phyloP scores from a whole-genome alignment of 306 rosid species.

The Prinsepia uniflora region DNA sequence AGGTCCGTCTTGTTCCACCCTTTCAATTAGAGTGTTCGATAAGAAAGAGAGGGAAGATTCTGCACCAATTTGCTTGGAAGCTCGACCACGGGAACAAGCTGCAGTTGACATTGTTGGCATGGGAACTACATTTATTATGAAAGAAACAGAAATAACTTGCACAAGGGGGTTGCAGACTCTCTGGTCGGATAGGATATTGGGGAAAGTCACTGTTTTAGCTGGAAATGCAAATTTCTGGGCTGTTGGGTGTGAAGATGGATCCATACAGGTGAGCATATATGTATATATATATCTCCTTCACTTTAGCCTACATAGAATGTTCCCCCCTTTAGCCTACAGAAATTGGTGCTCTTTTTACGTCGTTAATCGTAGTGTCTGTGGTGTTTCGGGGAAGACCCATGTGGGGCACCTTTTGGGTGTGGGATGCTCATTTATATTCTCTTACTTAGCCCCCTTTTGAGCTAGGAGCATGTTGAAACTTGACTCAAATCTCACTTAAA shows the following conservation, averaged over 20 bases:
- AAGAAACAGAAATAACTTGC: constrained; percentile 86
- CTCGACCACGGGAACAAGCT: constrained; percentile 74
- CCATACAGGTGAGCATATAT: constrained; percentile 60
- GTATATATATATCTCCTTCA: background rate
- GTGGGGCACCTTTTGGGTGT: no score
- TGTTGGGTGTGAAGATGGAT: constrained; percentile 97
- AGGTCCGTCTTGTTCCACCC: constrained; percentile 50
- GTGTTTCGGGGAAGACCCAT: no score
- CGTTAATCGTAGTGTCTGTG: no score
- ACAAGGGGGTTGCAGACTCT: constrained; percentile 55
- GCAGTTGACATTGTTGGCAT: constrained; percentile 66
- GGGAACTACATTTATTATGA: constrained; percentile 66
- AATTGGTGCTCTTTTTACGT: no score
- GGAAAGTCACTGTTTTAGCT: constrained; percentile 90
- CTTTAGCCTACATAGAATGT: background rate
- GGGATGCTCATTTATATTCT: no score
- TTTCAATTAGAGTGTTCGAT: constrained; percentile 77
- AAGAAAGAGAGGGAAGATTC: constrained; percentile 68
- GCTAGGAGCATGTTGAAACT: no score
- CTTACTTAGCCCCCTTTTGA: no score
- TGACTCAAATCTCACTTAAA: background rate
- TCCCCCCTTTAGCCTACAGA: background rate
- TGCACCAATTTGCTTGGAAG: constrained; percentile 79
- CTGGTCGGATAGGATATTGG: constrained; percentile 94
- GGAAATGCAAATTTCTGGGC: constrained; percentile 96